Evolutionary conservation across 2,329 filamentous ascomycete species (phyloP).

Genomic region (Pleurostoma richardsiae): DNA sequence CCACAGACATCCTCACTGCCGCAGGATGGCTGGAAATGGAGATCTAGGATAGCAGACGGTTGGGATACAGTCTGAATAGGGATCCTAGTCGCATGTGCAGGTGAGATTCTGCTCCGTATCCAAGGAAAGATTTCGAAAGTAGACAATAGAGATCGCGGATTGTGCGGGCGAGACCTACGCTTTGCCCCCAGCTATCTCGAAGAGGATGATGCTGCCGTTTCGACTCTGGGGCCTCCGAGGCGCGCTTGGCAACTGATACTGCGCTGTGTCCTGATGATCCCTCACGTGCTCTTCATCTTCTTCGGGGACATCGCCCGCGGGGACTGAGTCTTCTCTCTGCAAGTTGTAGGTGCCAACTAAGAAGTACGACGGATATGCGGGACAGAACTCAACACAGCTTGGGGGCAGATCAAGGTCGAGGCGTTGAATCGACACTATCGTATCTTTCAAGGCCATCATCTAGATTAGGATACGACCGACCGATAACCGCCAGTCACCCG

Average conservation of each 20-base stretch:
- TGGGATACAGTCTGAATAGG: conserved; percentile 54
- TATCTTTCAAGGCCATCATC: conserved; percentile 10
- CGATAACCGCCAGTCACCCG: too few species aligned
- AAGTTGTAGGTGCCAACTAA: conserved; percentile 84
- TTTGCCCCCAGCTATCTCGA: conserved; percentile 43
- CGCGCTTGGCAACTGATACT: conserved; percentile 1
- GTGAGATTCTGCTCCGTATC: too few species aligned
- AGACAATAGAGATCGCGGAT: conserved; percentile 1
- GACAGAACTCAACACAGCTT: conserved; percentile 73
- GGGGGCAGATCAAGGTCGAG: conserved; percentile 62
- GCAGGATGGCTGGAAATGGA: conserved; percentile 66
- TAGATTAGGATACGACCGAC: background rate
- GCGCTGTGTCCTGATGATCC: conserved; percentile 15
- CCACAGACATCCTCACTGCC: conserved; percentile 54
- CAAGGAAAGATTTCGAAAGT: conserved; percentile 6
- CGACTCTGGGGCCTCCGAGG: conserved; percentile 51
- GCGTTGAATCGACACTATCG: conserved; percentile 38
- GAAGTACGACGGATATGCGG: conserved; percentile 57
- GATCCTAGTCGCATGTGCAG: conserved; percentile 30
- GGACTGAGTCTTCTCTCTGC: conserved; percentile 35
- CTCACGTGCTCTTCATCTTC: conserved; percentile 13
- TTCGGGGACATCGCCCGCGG: conserved; percentile 13
- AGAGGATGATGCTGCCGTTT: conserved; percentile 69
- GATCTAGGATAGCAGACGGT: conserved; percentile 73
- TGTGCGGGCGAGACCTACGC: conserved; percentile 44